Conservation (phyloP, 495 filamentous ascomycete species). For the Penicillium arizonense region DNA sequence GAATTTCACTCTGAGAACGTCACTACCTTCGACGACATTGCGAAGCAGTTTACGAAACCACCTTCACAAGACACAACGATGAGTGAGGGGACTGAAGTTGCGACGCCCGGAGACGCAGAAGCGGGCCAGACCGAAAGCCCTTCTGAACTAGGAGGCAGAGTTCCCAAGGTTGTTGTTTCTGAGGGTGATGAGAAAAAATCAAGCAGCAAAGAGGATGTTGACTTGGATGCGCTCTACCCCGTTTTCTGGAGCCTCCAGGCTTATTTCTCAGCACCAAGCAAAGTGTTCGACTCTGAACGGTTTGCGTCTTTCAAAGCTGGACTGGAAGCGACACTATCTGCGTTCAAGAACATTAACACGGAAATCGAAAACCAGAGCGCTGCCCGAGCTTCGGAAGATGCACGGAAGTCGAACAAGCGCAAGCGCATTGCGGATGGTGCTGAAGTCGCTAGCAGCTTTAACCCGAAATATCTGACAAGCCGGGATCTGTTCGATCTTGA, state of each 20-base stretch:
- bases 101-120: constrained; percentile 16
- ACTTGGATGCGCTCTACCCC: constrained; percentile 76
- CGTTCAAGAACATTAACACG: constrained; percentile 77
- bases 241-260: constrained; percentile 93
- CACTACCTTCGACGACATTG: constrained; percentile 72
- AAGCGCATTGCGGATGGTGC: constrained; percentile 62
- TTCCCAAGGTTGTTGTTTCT: constrained; percentile 53
- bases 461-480: constrained; percentile 95
- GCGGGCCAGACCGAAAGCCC: constrained; percentile 14
- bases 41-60: constrained; percentile 17
- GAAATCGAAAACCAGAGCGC: constrained; percentile 51
- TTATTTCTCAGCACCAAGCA: constrained; percentile 85
- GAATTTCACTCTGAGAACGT: constrained; percentile 97
- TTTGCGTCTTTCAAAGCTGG: constrained; percentile 76
- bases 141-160: constrained; percentile 19
- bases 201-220: constrained; percentile 39
- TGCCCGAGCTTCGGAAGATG: constrained; percentile 58
- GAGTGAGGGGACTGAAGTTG: constrained; percentile 54
- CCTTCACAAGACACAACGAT: constrained; percentile 57
- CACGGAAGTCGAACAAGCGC: constrained; percentile 64
- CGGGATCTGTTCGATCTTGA: constrained; percentile 94
- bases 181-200: constrained; percentile 42
- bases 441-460: constrained; percentile 74
- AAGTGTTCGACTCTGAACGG: constrained; percentile 66
- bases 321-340: constrained; percentile 72